Conservation (phyloP, 345 rosid genomes). For the Salix viminalis region DNA sequence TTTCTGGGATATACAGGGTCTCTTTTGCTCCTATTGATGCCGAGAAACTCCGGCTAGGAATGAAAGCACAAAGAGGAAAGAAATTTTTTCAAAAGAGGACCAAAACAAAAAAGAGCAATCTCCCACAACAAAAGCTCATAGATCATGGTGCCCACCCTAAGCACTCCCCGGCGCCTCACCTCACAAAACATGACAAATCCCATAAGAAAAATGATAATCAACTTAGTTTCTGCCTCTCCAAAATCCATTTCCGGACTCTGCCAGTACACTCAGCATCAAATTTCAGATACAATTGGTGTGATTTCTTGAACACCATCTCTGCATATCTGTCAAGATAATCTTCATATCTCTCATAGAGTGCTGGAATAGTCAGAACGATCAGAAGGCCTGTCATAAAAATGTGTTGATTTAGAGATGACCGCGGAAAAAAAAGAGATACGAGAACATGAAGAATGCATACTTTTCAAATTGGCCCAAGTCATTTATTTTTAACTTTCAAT, state of each 20-base stretch:
- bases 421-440: not conserved
- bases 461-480: not conserved
- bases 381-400: constrained; percentile 52
- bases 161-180: constrained; percentile 1
- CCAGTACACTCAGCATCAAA: constrained; percentile 34
- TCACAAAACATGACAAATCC: not conserved
- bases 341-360: constrained; percentile 63
- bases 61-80: constrained; percentile 32
- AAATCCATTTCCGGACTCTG: constrained; percentile 42
- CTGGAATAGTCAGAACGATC: constrained; percentile 62
- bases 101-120: not conserved
- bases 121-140: constrained; percentile 15
- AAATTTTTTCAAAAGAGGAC: not conserved
- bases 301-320: constrained; percentile 27
- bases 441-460: not conserved
- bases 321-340: constrained; percentile 44
- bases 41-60: not conserved
- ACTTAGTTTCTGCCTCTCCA: constrained; percentile 53
- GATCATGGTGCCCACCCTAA: not conserved
- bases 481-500: not conserved
- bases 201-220: constrained; percentile 24
- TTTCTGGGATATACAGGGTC: too few species aligned
- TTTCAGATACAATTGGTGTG: constrained; percentile 41
- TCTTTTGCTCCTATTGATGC: not conserved
- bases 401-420: not conserved